phyloP scores from a whole-genome alignment of 1,139 yeast genomes.

The Insectozyma bohioensis region DNA sequence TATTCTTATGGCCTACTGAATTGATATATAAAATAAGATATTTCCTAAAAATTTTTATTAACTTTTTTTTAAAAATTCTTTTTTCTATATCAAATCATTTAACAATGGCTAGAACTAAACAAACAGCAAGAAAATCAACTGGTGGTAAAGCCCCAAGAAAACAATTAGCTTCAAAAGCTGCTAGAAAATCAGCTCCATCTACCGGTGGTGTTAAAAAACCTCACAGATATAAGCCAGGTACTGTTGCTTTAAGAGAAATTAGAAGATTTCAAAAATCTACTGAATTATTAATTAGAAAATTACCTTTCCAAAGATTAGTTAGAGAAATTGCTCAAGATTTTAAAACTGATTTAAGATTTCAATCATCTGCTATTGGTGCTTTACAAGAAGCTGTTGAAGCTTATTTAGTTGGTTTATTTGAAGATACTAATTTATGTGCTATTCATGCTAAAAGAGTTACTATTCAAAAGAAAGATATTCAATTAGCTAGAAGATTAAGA shows the following conservation, averaged over 20 bases:
- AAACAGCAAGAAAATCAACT: slow-evolving; percentile 98
- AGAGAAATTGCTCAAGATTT: slow-evolving; percentile 98
- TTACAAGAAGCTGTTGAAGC: slow-evolving; percentile 99
- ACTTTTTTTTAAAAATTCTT: too few relatives aligned
- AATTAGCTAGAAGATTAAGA: slow-evolving; percentile 98
- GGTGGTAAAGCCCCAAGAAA: slow-evolving; percentile 99
- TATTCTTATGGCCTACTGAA: too few relatives aligned
- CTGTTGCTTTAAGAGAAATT: slow-evolving; percentile 98
- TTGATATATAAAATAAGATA: not conserved
- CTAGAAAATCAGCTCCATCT: slow-evolving; percentile 97
- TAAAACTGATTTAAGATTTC: slow-evolving; percentile 98
- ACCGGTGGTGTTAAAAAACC: slow-evolving; percentile 99
- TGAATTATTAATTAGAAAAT: slow-evolving; percentile 93
- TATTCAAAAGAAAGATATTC: slow-evolving; percentile 98
- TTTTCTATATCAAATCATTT: not conserved
- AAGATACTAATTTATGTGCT: slow-evolving; percentile 98
- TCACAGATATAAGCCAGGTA: slow-evolving; percentile 99
- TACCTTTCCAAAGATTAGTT: slow-evolving; percentile 98
- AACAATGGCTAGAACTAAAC: slow-evolving; percentile 96
- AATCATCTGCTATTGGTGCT: slow-evolving; percentile 98
- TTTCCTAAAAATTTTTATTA: not conserved
- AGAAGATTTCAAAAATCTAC: slow-evolving; percentile 99
- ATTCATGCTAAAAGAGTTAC: slow-evolving; percentile 99
- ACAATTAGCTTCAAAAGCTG: slow-evolving; percentile 98
- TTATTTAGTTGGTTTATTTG: slow-evolving; percentile 84